A percentile compares a stretch with the other conserved stretches of the same genome.
Conservation (phyloP, 768 basidiomycete genomes). For the Psilocybe cyanescens region DNA sequence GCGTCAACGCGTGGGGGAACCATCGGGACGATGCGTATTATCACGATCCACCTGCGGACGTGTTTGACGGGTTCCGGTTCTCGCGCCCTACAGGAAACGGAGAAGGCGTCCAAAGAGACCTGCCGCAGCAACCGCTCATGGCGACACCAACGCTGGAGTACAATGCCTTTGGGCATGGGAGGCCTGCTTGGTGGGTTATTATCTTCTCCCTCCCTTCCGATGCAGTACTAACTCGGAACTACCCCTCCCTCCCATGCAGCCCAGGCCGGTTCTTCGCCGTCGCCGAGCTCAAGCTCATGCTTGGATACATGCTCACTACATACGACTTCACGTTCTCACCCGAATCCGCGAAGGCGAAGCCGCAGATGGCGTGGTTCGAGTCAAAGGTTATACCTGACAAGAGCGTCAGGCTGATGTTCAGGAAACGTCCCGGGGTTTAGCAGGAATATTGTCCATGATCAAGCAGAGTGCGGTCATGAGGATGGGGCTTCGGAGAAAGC, state of each 20-base stretch:
- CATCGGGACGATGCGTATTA: slow-evolving; percentile 32
- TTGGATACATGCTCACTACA: slow-evolving; percentile 42
- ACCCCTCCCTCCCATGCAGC: slow-evolving; percentile 10
- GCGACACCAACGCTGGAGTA: slow-evolving; percentile 30
- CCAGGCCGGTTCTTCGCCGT: slow-evolving; percentile 52
- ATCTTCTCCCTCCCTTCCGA: neutral
- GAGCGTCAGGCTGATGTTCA: slow-evolving; percentile 23
- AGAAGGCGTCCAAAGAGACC: slow-evolving; percentile 21
- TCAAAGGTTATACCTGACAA: slow-evolving; percentile 20
- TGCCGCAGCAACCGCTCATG: slow-evolving; percentile 16
- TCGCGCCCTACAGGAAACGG: slow-evolving; percentile 17
- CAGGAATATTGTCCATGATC: too few relatives aligned
- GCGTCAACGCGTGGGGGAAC: slow-evolving; percentile 20
- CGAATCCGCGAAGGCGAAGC: slow-evolving; percentile 9
- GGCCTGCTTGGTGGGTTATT: slow-evolving; percentile 27
- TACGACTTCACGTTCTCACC: slow-evolving; percentile 36
- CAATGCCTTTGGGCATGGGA: slow-evolving; percentile 36
- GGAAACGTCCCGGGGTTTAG: slow-evolving; percentile 5
- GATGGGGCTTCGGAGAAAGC: too few relatives aligned
- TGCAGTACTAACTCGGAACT: neutral
- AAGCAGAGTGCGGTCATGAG: too few relatives aligned
- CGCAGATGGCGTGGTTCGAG: slow-evolving; percentile 24
- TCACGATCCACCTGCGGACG: slow-evolving; percentile 32
- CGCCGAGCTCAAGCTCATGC: slow-evolving; percentile 45
- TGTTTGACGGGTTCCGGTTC: slow-evolving; percentile 56